Evolutionary conservation across 139 green algal species (phyloP).

Genomic region (Chlorella sorokiniana): DNA sequence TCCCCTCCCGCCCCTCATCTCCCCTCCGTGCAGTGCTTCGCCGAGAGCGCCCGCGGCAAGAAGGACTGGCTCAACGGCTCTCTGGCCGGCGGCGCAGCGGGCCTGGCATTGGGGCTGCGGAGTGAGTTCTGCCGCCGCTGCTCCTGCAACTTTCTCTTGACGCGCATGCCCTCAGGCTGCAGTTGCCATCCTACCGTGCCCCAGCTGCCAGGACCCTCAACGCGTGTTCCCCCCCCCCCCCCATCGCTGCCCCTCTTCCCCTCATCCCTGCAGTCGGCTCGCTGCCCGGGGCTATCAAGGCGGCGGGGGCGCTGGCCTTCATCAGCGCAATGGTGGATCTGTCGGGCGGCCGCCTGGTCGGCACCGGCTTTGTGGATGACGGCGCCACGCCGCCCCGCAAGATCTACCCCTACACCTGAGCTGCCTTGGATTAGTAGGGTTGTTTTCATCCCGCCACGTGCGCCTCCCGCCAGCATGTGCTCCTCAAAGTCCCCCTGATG

Average conservation of each 20-base stretch:
- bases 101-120: slow-evolving; percentile 48
- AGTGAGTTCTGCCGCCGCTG: slow-evolving; percentile 2
- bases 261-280: slow-evolving; percentile 32
- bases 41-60: slow-evolving; percentile 49
- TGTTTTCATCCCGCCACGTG: background rate
- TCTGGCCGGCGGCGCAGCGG: slow-evolving; percentile 42
- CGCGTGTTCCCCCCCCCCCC: too few relatives aligned
- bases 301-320: slow-evolving; percentile 43
- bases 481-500: too few relatives aligned
- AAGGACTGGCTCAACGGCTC: slow-evolving; percentile 57
- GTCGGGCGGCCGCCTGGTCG: slow-evolving; percentile 34
- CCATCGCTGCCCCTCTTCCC: background rate
- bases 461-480: background rate
- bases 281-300: slow-evolving; percentile 41
- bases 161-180: background rate
- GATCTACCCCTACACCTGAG: slow-evolving; percentile 46
- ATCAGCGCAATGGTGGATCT: slow-evolving; percentile 46
- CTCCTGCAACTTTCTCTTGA: background rate
- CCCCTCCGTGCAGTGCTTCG: slow-evolving; percentile 34
- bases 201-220: background rate
- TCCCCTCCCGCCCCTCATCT: too few relatives aligned
- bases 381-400: slow-evolving; percentile 44
- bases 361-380: slow-evolving; percentile 41
- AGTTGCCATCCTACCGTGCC: background rate
- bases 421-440: background rate